phyloP scores from a whole-genome alignment of 768 basidiomycete genomes.

The Candolleomyces efflorescens region DNA sequence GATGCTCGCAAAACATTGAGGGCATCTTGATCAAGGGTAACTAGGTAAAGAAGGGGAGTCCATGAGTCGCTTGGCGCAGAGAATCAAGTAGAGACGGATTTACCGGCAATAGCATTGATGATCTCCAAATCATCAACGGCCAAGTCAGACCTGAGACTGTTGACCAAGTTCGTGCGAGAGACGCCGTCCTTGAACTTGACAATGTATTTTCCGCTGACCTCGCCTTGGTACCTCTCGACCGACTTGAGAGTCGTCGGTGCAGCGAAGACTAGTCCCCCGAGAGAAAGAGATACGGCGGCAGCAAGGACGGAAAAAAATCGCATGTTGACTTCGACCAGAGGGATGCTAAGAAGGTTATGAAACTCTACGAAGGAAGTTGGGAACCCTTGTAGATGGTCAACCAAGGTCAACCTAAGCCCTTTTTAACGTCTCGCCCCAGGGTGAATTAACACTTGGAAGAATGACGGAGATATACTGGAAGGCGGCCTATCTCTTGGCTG shows the following conservation, averaged over 20 bases:
- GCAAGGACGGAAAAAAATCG: constrained; percentile 4
- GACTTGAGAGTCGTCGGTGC: constrained; percentile 7
- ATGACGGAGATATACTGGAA: too few relatives aligned
- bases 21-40: constrained; percentile 13
- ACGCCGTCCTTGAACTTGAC: constrained; percentile 11
- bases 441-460: too few relatives aligned
- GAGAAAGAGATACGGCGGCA: constrained; percentile 1
- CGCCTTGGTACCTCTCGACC: constrained; percentile 11
- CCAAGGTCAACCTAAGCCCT: neutral
- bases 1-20: constrained; percentile 18
- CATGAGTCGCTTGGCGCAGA: too few relatives aligned
- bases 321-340: neutral
- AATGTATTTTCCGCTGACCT: constrained; percentile 10
- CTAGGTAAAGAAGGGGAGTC: constrained; percentile 3
- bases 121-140: constrained; percentile 7
- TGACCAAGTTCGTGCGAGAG: neutral
- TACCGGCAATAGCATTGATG: constrained; percentile 14
- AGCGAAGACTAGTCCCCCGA: constrained; percentile 4
- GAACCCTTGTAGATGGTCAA: neutral
- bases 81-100: neutral
- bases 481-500: too few relatives aligned
- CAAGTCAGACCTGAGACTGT: neutral
- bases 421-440: neutral
- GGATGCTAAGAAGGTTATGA: neutral
- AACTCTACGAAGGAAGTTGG: neutral